Conservation (phyloP, 768 basidiomycete genomes). For the Botryobasidium botryosum region DNA sequence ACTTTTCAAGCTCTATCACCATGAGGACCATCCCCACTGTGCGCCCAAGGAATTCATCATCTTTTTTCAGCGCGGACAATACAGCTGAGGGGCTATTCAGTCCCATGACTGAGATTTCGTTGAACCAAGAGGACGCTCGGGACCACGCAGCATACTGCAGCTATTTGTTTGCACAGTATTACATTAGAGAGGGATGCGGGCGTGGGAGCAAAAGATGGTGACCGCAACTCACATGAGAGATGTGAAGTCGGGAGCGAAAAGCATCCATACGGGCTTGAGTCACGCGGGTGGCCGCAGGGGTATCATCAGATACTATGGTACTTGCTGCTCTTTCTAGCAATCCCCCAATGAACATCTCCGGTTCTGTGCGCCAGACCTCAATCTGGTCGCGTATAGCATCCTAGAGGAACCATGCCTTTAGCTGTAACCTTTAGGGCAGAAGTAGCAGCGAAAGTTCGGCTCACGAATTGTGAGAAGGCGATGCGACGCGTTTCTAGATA, state of each 20-base stretch:
- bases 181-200: too few relatives aligned
- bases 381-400: constrained; percentile 8
- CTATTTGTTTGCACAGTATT: too few relatives aligned
- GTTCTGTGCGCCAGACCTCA: constrained; percentile 5
- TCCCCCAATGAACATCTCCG: background rate
- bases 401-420: too few relatives aligned
- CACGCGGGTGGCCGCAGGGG: background rate
- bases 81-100: too few relatives aligned
- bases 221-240: constrained; percentile 1
- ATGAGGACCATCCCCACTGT: too few relatives aligned
- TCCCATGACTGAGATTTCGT: too few relatives aligned
- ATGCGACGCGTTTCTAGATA: constrained; percentile 6
- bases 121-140: too few relatives aligned
- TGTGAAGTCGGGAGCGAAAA: constrained; percentile 2
- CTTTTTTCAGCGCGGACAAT: too few relatives aligned
- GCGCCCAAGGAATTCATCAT: too few relatives aligned
- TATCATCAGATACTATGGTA: background rate
- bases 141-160: too few relatives aligned
- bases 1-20: too few relatives aligned
- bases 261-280: background rate
- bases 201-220: too few relatives aligned
- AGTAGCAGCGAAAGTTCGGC: background rate
- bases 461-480: constrained; percentile 5
- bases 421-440: background rate
- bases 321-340: background rate